Evolutionary conservation across 2,329 filamentous ascomycete genomes (phyloP).

Genomic region (Lachnum nothofagi): DNA sequence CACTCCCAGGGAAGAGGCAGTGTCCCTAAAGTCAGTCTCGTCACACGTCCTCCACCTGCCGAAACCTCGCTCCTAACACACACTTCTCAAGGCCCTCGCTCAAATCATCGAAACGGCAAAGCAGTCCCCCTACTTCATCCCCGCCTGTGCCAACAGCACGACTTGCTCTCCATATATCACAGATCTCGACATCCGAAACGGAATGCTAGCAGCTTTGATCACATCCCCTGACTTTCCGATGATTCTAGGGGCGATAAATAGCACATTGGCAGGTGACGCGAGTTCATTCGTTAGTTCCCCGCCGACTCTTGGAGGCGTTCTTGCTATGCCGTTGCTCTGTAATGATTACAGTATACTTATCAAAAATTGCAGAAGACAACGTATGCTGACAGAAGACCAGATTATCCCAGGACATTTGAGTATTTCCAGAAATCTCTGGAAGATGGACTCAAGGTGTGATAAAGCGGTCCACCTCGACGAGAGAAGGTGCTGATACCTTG

Average conservation of each 20-base stretch:
- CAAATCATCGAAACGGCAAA: background rate
- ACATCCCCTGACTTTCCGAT: slow-evolving; percentile 4
- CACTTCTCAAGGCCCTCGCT: background rate
- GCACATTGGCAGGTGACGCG: slow-evolving; percentile 2
- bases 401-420: slow-evolving; percentile 2
- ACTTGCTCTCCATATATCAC: slow-evolving; percentile 1
- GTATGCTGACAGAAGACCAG: background rate
- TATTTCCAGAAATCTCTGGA: slow-evolving; percentile 2
- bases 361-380: background rate
- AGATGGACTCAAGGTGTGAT: slow-evolving; percentile 1
- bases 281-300: slow-evolving; percentile 1
- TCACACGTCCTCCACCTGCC: background rate
- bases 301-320: background rate
- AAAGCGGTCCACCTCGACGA: background rate
- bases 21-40: slow-evolving; percentile 5
- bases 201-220: background rate
- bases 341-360: slow-evolving; percentile 5
- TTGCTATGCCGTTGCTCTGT: slow-evolving; percentile 6
- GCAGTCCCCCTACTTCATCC: background rate
- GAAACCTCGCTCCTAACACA: background rate
- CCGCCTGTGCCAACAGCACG: slow-evolving; percentile 2
- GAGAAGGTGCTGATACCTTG: background rate
- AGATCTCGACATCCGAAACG: slow-evolving; percentile 3
- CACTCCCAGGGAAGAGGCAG: slow-evolving; percentile 5
- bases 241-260: background rate